Conservation (phyloP, 2,329 filamentous ascomycete genomes). For the Ophiosphaerella herpotricha region DNA sequence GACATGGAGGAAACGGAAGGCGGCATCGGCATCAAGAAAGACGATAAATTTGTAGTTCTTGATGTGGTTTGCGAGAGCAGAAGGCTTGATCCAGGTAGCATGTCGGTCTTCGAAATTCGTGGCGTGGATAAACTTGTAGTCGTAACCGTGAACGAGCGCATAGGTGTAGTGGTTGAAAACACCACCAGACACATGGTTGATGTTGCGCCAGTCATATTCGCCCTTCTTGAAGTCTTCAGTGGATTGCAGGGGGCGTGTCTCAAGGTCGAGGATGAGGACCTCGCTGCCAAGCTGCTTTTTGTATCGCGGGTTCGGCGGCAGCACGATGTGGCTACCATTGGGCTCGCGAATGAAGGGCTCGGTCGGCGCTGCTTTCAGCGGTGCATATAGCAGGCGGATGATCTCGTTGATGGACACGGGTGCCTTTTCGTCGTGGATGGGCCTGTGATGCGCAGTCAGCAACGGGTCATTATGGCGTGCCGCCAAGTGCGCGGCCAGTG, state of each 20-base stretch:
- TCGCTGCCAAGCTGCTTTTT: conserved; percentile 40
- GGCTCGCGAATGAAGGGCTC: conserved; percentile 38
- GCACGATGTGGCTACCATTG: conserved; percentile 34
- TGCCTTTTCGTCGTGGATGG: conserved; percentile 24
- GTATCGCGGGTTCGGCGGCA: conserved; percentile 39
- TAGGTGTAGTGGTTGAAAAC: conserved; percentile 47
- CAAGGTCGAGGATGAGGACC: conserved; percentile 43
- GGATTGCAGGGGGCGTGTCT: conserved; percentile 40
- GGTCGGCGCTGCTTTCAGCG: conserved; percentile 32
- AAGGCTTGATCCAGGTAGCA: conserved; percentile 55
- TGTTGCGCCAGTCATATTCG: conserved; percentile 43
- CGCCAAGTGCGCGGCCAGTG: background rate
- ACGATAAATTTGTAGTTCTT: conserved; percentile 52
- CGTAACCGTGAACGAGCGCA: conserved; percentile 54
- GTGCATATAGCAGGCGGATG: conserved; percentile 37
- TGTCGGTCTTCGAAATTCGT: conserved; percentile 48
- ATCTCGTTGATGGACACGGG: conserved; percentile 39
- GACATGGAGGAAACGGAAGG: conserved; percentile 52
- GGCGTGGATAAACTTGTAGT: conserved; percentile 55
- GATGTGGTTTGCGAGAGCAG: conserved; percentile 43
- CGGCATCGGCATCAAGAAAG: conserved; percentile 55
- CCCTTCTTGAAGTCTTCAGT: conserved; percentile 38
- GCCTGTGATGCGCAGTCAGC: conserved; percentile 25
- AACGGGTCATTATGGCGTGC: background rate
- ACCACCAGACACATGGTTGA: conserved; percentile 43